These are phyloP conservation scores for Silene vulgaris DNA, from an alignment of 179 eudicot genomes.

Conservation along the genomic window DNA sequence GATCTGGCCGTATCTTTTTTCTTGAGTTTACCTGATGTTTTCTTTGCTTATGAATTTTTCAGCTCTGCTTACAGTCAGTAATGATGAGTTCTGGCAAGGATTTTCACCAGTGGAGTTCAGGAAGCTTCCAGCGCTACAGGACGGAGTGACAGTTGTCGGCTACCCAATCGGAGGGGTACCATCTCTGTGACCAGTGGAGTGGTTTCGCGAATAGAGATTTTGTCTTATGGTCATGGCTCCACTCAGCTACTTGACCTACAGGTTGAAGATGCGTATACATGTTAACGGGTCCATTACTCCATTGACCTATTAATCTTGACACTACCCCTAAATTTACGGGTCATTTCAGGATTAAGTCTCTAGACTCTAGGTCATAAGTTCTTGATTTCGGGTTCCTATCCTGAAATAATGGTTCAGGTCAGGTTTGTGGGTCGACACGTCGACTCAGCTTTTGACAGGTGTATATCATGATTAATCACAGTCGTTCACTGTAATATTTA, in stretches of 20 bases:
- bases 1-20: neutral
- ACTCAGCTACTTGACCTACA: constrained; percentile 90
- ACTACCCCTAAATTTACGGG: neutral
- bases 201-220: constrained; percentile 82
- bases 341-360: neutral
- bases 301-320: neutral
- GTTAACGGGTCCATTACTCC: neutral
- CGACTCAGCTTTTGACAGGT: neutral
- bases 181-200: constrained; percentile 95
- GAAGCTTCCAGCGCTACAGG: constrained; percentile 77
- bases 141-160: constrained; percentile 92
- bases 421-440: too few relatives aligned
- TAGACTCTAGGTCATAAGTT: too few relatives aligned
- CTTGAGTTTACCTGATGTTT: constrained; percentile 2
- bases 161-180: constrained; percentile 92
- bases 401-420: neutral
- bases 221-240: constrained; percentile 82
- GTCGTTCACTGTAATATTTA: neutral
- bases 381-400: neutral
- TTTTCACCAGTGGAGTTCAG: constrained; percentile 77
- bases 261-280: constrained; percentile 32
- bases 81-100: constrained; percentile 89
- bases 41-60: constrained; percentile 28
- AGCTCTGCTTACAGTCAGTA: constrained; percentile 79
- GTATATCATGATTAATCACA: neutral